These are phyloP conservation scores for Terfezia claveryi DNA, from an alignment of 495 filamentous ascomycete genomes.

Conservation along the genomic window DNA sequence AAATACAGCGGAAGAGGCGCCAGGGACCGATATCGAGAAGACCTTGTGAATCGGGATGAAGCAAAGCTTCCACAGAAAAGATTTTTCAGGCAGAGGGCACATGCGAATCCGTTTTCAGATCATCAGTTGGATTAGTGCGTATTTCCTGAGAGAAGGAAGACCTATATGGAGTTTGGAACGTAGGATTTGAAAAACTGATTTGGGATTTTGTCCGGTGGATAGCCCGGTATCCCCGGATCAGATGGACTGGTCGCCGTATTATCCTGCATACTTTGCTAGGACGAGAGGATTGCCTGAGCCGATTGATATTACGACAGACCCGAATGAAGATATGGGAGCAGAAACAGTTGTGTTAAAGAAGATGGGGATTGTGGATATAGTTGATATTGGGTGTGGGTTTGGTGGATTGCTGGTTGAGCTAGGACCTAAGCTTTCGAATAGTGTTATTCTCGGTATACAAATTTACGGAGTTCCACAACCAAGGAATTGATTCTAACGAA, in stretches of 20 bases:
- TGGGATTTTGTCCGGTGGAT: slow-evolving; percentile 3
- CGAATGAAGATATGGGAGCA: slow-evolving; percentile 5
- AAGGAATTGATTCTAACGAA: background rate
- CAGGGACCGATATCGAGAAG: slow-evolving; percentile 13
- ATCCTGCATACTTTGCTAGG: slow-evolving; percentile 28
- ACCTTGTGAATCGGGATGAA: slow-evolving; percentile 6
- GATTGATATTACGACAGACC: slow-evolving; percentile 4
- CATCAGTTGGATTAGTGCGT: slow-evolving; percentile 69
- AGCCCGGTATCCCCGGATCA: slow-evolving; percentile 60
- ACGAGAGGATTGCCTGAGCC: too few species aligned
- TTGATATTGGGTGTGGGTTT: slow-evolving; percentile 93
- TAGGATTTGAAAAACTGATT: background rate
- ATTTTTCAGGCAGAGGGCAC: slow-evolving; percentile 87
- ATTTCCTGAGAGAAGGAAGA: background rate
- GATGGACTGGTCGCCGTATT: slow-evolving; percentile 82
- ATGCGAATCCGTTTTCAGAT: slow-evolving; percentile 95
- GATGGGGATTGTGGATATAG: slow-evolving; percentile 56
- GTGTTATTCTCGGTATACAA: slow-evolving; percentile 43
- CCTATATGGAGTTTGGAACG: background rate
- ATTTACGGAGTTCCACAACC: background rate
- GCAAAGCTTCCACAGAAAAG: slow-evolving; percentile 60
- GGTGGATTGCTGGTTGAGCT: slow-evolving; percentile 78
- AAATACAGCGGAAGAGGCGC: slow-evolving; percentile 5
- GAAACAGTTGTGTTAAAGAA: slow-evolving; percentile 25
- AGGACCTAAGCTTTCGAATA: slow-evolving; percentile 57